Percentiles rank a stretch among this genome's conserved stretches.
Conservation (phyloP, 2,329 filamentous ascomycete species). For the Daldinia sp. region DNA sequence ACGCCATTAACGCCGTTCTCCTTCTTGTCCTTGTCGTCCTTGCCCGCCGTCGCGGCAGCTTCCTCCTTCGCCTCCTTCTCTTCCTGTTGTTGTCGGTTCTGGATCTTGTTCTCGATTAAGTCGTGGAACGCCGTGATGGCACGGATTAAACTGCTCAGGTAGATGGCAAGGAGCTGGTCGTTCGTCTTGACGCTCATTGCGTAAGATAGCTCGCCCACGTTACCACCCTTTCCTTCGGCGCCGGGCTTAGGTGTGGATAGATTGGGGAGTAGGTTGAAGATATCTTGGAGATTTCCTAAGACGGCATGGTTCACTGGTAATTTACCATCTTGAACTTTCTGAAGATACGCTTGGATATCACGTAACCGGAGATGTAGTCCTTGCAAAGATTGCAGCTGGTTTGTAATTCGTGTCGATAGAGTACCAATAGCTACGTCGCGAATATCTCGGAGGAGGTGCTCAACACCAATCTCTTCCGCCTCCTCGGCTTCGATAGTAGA, state of each 20-base stretch:
- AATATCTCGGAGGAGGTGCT: constrained; percentile 97
- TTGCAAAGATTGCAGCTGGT: constrained; percentile 96
- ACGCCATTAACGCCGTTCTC: constrained; percentile 69
- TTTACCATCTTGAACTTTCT: constrained; percentile 93
- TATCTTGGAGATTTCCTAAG: constrained; percentile 96
- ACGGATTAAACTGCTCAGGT: constrained; percentile 94
- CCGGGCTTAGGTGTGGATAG: constrained; percentile 82
- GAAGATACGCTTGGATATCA: constrained; percentile 94
- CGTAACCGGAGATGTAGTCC: constrained; percentile 93
- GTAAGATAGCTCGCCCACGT: constrained; percentile 85
- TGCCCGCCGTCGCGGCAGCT: constrained; percentile 59
- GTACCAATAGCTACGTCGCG: constrained; percentile 98
- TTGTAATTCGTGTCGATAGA: constrained; percentile 94
- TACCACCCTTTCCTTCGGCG: constrained; percentile 66
- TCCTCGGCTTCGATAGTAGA: constrained; percentile 99
- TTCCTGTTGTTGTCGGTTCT: constrained; percentile 96
- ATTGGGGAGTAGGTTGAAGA: constrained; percentile 98
- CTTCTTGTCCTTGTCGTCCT: constrained; percentile 69
- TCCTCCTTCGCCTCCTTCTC: constrained; percentile 86
- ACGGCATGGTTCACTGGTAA: constrained; percentile 98
- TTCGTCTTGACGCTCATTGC: constrained; percentile 99
- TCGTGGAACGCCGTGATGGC: constrained; percentile 99
- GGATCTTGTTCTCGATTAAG: constrained; percentile 99
- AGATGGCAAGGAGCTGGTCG: constrained; percentile 98
- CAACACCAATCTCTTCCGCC: constrained; percentile 98